phyloP scores from a whole-genome alignment of 805 yeast species.

The Zygoascus tannicola region DNA sequence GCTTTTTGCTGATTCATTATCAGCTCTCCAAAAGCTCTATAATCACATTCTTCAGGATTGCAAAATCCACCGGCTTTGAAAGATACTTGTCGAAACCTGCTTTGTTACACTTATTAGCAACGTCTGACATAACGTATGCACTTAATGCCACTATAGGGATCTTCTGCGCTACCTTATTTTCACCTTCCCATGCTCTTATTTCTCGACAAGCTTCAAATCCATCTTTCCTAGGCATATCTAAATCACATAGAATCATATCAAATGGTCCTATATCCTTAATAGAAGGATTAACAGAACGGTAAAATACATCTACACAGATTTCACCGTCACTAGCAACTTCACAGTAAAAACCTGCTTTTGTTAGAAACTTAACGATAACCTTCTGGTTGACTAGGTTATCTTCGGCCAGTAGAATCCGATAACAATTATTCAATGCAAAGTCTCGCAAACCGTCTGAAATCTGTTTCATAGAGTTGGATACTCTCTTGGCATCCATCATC shows the following conservation, averaged over 20 bases:
- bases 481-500: constrained; percentile 18
- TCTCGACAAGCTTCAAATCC: constrained; percentile 28
- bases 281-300: constrained; percentile 1
- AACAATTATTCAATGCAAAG: constrained; percentile 12
- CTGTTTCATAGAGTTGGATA: constrained; percentile 12
- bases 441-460: constrained; percentile 17
- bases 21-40: constrained; percentile 11
- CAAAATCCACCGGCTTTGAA: constrained; percentile 28
- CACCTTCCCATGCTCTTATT: constrained; percentile 26
- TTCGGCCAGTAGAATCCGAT: constrained; percentile 68
- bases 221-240: constrained; percentile 30
- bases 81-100: constrained; percentile 26
- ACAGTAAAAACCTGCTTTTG: constrained; percentile 23
- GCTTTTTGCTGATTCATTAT: too few species aligned
- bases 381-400: constrained; percentile 86
- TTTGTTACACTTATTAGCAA: constrained; percentile 21
- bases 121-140: constrained; percentile 29
- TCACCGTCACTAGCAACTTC: constrained; percentile 27
- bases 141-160: constrained; percentile 28
- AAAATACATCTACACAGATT: constrained; percentile 22
- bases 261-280: constrained; percentile 17
- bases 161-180: constrained; percentile 4
- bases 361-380: constrained; percentile 46
- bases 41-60: constrained; percentile 16
- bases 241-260: constrained; percentile 24